Base-by-base conservation (phyloP, 176 grass and related monocot genomes). In the Poa pratensis region DNA sequence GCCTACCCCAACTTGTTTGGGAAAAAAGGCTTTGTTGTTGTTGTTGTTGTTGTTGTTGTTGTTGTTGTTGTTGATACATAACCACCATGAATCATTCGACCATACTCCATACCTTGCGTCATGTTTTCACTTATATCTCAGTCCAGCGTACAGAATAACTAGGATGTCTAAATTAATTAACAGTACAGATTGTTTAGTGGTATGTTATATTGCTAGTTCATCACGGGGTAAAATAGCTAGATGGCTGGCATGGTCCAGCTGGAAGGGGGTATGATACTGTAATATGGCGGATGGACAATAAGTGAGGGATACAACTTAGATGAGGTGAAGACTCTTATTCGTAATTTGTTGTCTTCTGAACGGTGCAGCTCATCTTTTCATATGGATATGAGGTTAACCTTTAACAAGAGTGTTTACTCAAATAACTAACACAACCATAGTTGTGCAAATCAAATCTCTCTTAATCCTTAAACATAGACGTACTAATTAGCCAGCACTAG, bases 91-190 rank as follows among this genome's bases (percentile, higher is more conserved):
- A 13, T 78, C 10, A 48, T 80, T 79, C 39, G n/a, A 30, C 26
- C 55, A 22, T 11, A 75, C 11, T 65, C 54, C 18, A 14, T 74
- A 74, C 20, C 28, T 42, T 78, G 62, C 42, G 30, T 27, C 66
- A 73, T 75, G 32, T 34, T 73, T 84, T 69, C 45, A 42, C 79
- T 74, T 80, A 55, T 61, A 80, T 74, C 8, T 74, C 46, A 67
- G 26, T 6, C 15, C 64, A 45, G 6, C 34, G 34, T 79, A 64
- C 34, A 73, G 3, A 73, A 57, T 4, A 26, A 74, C 68, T 59
- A 81, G 20, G n/a, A 66, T 15, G n/a, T 63, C n/a, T 76, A 14
- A 81, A 70, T 66, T 48, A 24, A 1, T 74, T 80, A 52, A 65
- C 5, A 40, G 7, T 48, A 48, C 7, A 23, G 42, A 80, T 39